These are phyloP conservation scores for Monilinia vaccinii-corymbosi DNA, from an alignment of 2,329 filamentous ascomycete genomes.

Conservation along the genomic window DNA sequence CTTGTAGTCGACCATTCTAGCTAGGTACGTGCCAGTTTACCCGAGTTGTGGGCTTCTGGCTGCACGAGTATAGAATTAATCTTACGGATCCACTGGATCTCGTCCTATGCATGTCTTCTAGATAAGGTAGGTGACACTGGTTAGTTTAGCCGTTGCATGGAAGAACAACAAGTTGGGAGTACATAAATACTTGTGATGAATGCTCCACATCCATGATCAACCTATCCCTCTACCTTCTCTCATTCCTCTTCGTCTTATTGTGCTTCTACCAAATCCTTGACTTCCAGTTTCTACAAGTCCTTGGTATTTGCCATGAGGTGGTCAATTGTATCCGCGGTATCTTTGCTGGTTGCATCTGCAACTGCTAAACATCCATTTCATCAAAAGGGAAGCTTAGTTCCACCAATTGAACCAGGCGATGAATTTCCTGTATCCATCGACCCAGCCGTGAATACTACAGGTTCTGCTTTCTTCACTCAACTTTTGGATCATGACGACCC, in stretches of 20 bases:
- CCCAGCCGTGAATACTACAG: constrained; percentile 15
- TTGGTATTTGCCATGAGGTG: constrained; percentile 19
- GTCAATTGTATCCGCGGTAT: constrained; percentile 19
- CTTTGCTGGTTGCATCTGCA: constrained; percentile 12
- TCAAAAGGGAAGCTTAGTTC: constrained; percentile 18
- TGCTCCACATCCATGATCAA: neutral
- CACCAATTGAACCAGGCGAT: constrained; percentile 20
- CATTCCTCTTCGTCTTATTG: neutral
- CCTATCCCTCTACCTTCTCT: too few relatives aligned
- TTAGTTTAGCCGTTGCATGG: neutral
- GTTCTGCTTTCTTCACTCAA: constrained; percentile 32
- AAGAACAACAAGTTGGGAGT: too few relatives aligned
- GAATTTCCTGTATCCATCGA: constrained; percentile 6
- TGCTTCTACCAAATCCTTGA: neutral
- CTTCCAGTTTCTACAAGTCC: neutral
- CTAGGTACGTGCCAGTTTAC: too few relatives aligned
- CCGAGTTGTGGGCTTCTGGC: too few relatives aligned
- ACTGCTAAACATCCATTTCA: constrained; percentile 17
- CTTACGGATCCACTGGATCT: neutral
- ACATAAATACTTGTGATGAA: neutral
- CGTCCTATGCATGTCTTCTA: constrained; percentile 1
- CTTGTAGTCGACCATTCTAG: too few relatives aligned
- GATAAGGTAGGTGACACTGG: constrained; percentile 9
- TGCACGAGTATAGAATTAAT: neutral
- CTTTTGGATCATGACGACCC: constrained; percentile 50